phyloP scores from a whole-genome alignment of 2,329 filamentous ascomycete genomes.

The Phaeophleospora eucalypticola region DNA sequence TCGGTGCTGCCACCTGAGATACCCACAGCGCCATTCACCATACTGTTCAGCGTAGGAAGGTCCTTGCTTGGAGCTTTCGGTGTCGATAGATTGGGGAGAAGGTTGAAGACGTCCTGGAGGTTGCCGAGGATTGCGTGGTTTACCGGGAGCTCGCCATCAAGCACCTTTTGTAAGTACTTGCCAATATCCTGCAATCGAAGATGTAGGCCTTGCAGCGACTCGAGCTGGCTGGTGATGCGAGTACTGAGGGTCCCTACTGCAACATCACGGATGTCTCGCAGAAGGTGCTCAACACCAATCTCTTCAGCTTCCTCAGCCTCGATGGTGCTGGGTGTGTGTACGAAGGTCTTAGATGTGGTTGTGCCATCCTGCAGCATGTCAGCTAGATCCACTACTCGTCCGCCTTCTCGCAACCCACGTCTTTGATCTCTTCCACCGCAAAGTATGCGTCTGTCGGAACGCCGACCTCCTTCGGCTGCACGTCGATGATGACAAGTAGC shows the following conservation, averaged over 20 bases:
- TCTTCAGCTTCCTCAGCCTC: constrained; percentile 98
- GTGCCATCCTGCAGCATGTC: constrained; percentile 72
- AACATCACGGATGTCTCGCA: constrained; percentile 96
- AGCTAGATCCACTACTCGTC: constrained; percentile 20
- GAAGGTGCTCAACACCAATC: constrained; percentile 95
- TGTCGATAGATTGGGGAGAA: constrained; percentile 90
- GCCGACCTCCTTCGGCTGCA: constrained; percentile 95
- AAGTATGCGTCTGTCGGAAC: constrained; percentile 99
- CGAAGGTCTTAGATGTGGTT: constrained; percentile 93
- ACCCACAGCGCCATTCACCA: constrained; percentile 55
- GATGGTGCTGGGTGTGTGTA: constrained; percentile 96
- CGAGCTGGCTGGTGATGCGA: constrained; percentile 93
- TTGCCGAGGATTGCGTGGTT: constrained; percentile 97
- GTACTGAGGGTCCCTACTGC: constrained; percentile 95
- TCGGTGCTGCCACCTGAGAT: constrained; percentile 49
- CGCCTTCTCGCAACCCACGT: too few relatives aligned
- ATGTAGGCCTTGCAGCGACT: constrained; percentile 94
- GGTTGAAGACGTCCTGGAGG: constrained; percentile 98
- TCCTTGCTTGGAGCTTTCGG: constrained; percentile 67
- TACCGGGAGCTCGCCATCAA: constrained; percentile 85
- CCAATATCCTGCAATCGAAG: constrained; percentile 92
- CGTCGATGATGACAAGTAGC: constrained; percentile 93
- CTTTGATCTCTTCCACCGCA: constrained; percentile 98
- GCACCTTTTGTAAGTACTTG: constrained; percentile 90
- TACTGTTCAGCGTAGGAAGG: constrained; percentile 45